Base-by-base conservation (phyloP, 345 rosid genomes). In the Euphorbia lathyris region DNA sequence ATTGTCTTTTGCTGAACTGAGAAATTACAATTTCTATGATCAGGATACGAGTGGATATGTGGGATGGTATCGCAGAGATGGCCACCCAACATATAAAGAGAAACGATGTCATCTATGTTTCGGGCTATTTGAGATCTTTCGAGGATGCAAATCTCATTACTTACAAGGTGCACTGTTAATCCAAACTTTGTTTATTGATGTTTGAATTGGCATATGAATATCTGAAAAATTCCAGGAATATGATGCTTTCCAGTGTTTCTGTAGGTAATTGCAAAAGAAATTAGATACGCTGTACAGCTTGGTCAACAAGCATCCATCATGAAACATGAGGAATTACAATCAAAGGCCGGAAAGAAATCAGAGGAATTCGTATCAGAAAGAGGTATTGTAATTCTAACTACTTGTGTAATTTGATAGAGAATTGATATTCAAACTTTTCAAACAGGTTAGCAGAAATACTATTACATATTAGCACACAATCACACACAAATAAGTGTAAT, bases 61-160 rank as follows among this genome's bases (percentile, higher is more conserved):
- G 84, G 88, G 70, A 63, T 1, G 78, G 72, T 47, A 67, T 86
- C 71, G 96, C 88, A 16, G 63, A 69, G 69, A 74, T 52, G 59
- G 90, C 89, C 29, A 23, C 79, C 17, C 68, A 75, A 48, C 85
- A 90, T 81, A 43, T 91, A 77, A 84, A 82, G 74, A 86, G 32
- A 26, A 75, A 86, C 70, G 98, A 90, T 79, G 66, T 63, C 23
- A 74, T 88, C 9, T 85, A 78, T 80, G 92, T 94, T 63, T 84
- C 87, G 0, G 97, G 97, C 34, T 68, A 20, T 3, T 80, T 94
- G 22, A 72, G 9, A 32, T 83, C 80, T 32, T 80, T 69, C 68
- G 16, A 62, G 34, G 58, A 76, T 68, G 87, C 79, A 55, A 69
- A 68, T 22, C 72, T 27, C 56, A 16, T 43, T 32, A 78, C 9